Conservation (phyloP, 1,139 yeast genomes). For the Candida gigantensis region DNA sequence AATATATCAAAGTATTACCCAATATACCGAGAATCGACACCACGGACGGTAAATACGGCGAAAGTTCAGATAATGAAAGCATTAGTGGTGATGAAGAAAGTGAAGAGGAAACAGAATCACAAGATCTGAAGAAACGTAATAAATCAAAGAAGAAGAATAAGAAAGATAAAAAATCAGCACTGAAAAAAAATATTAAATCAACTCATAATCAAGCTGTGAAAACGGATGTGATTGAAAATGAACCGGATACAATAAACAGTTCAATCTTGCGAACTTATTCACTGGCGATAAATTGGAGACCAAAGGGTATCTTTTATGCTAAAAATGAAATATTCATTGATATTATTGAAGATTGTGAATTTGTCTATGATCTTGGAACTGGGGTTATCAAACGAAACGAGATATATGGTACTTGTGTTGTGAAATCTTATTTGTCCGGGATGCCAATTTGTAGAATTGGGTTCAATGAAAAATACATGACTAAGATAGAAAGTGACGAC, state of each 20-base stretch:
- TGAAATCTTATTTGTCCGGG: constrained; percentile 46
- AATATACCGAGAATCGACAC: constrained; percentile 26
- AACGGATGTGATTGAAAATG: constrained; percentile 31
- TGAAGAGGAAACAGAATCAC: constrained; percentile 18
- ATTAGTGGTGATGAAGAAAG: constrained; percentile 20
- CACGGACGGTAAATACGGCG: constrained; percentile 5
- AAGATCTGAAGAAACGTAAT: constrained; percentile 10
- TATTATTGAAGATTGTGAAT: constrained; percentile 43
- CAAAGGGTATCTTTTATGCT: constrained; percentile 49
- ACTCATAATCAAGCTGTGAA: constrained; percentile 44
- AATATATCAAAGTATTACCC: constrained; percentile 44
- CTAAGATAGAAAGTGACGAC: constrained; percentile 25
- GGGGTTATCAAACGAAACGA: constrained; percentile 34
- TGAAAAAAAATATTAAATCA: constrained; percentile 28
- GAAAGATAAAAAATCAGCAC: constrained; percentile 19
- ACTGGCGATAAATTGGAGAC: constrained; percentile 49
- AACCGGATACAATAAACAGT: constrained; percentile 49
- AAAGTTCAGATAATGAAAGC: constrained; percentile 14
- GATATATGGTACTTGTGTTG: constrained; percentile 37
- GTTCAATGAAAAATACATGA: constrained; percentile 40
- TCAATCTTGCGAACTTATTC: constrained; percentile 51
- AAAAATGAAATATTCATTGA: constrained; percentile 50
- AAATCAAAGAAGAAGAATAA: constrained; percentile 13
- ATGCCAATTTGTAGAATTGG: constrained; percentile 49
- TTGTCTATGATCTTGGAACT: constrained; percentile 36